phyloP scores from a whole-genome alignment of 73 alveolate species.

The Breviolum minutum region DNA sequence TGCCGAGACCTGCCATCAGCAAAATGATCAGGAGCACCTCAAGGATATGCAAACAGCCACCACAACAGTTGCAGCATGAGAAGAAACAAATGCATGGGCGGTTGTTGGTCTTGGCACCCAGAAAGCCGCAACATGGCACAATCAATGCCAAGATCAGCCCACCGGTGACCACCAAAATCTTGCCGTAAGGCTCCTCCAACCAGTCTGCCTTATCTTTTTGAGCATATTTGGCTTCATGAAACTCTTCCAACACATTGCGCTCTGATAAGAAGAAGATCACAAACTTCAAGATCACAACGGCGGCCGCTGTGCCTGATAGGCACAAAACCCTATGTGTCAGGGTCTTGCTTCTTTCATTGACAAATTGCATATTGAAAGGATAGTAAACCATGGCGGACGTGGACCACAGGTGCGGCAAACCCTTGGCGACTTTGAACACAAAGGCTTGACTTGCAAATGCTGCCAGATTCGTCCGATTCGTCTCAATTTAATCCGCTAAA shows the following conservation, averaged over 20 bases:
- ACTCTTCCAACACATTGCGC: neutral
- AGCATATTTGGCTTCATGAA: neutral
- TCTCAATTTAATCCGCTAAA: too few relatives aligned
- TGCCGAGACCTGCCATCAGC: conserved; percentile 23
- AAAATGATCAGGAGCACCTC: neutral
- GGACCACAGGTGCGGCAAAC: neutral
- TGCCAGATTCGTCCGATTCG: neutral
- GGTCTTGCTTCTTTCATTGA: conserved; percentile 19
- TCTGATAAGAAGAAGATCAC: conserved; percentile 25
- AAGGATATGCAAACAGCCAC: conserved; percentile 38
- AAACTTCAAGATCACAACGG: conserved; percentile 22
- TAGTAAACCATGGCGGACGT: conserved; percentile 19
- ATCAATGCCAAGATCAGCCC: conserved; percentile 16
- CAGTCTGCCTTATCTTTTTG: neutral
- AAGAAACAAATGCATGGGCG: conserved; percentile 54
- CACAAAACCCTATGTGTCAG: conserved; percentile 54
- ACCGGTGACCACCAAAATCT: neutral
- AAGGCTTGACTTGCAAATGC: neutral
- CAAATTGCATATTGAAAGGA: conserved; percentile 35
- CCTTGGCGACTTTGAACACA: conserved; percentile 31
- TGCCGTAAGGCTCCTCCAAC: conserved; percentile 3
- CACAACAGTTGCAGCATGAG: conserved; percentile 58
- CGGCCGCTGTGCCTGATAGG: conserved; percentile 25
- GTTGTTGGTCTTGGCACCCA: conserved; percentile 50
- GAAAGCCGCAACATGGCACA: conserved; percentile 53